These are phyloP conservation scores for Lachancea waltii DNA, from an alignment of 805 yeast species.

Conservation along the genomic window DNA sequence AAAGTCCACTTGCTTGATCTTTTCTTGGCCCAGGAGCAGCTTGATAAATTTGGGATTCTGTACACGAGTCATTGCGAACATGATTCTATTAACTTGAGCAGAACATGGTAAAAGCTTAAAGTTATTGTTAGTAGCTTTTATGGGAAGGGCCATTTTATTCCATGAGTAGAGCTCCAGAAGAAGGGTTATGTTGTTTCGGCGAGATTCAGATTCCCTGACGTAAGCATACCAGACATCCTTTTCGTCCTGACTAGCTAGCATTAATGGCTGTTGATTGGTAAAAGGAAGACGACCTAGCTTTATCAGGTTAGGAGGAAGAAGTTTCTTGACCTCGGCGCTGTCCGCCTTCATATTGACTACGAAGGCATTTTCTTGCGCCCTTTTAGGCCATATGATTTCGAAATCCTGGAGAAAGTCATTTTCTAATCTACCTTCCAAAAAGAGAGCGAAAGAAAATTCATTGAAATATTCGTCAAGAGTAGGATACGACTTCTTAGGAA, in stretches of 20 bases:
- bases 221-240: conserved; percentile 55
- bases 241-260: conserved; percentile 43
- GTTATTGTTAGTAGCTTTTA: conserved; percentile 30
- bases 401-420: conserved; percentile 43
- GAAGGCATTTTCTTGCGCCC: conserved; percentile 34
- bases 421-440: conserved; percentile 53
- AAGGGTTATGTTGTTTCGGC: conserved; percentile 32
- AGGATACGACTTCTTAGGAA: conserved; percentile 43
- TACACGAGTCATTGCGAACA: conserved; percentile 59
- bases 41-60: conserved; percentile 45
- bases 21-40: conserved; percentile 49
- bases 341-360: conserved; percentile 21
- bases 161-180: conserved; percentile 50
- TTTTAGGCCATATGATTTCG: conserved; percentile 48
- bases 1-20: conserved; percentile 50
- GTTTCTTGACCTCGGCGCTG: conserved; percentile 39
- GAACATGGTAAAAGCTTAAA: conserved; percentile 52
- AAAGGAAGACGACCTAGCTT: conserved; percentile 56
- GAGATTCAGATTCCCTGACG: conserved; percentile 38
- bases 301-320: conserved; percentile 46
- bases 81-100: conserved; percentile 54
- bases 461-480: conserved; percentile 46
- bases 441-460: conserved; percentile 55
- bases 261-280: conserved; percentile 49
- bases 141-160: conserved; percentile 49